Evolutionary conservation across 257 asterid species (phyloP).

Genomic region (Marsdenia floribunda): DNA sequence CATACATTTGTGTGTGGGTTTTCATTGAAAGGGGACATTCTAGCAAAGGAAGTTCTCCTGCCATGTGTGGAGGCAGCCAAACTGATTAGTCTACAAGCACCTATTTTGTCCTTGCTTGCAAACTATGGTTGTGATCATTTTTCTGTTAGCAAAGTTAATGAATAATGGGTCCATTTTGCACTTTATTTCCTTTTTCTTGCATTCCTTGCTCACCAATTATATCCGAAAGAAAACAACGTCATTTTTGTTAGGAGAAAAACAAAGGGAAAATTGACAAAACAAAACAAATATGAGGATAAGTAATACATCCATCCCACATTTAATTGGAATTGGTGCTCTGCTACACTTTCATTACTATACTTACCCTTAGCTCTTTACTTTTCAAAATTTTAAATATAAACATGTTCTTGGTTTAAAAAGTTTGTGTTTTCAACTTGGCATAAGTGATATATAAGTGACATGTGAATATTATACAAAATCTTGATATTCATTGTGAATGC

Average conservation of each 20-base stretch:
- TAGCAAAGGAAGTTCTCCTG: slow-evolving; percentile 15
- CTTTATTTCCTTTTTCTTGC: background rate
- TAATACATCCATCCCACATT: background rate
- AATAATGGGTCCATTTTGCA: slow-evolving; percentile 9
- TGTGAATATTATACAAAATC: too few species aligned
- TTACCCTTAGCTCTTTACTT: too few species aligned
- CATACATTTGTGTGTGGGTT: background rate
- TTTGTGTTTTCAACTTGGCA: too few species aligned
- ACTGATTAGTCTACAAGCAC: slow-evolving; percentile 21
- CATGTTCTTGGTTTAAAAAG: too few species aligned
- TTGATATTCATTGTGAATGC: too few species aligned
- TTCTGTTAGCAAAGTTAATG: slow-evolving; percentile 3
- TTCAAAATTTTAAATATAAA: too few species aligned
- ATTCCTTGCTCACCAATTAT: background rate
- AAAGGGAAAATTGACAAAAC: slow-evolving; percentile 4
- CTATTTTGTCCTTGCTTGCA: slow-evolving; percentile 27
- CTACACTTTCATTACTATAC: background rate
- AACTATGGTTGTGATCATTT: slow-evolving; percentile 7
- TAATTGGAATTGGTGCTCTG: background rate
- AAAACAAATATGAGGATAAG: background rate
- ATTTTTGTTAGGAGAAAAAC: background rate
- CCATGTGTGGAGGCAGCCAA: slow-evolving; percentile 20
- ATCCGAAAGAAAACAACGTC: background rate
- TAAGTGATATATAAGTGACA: too few species aligned
- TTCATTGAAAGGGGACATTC: slow-evolving; percentile 18